Percentiles rank a stretch among this genome's conserved stretches.
phyloP scores from a whole-genome alignment of 805 yeast genomes.

The Candida silvatica region DNA sequence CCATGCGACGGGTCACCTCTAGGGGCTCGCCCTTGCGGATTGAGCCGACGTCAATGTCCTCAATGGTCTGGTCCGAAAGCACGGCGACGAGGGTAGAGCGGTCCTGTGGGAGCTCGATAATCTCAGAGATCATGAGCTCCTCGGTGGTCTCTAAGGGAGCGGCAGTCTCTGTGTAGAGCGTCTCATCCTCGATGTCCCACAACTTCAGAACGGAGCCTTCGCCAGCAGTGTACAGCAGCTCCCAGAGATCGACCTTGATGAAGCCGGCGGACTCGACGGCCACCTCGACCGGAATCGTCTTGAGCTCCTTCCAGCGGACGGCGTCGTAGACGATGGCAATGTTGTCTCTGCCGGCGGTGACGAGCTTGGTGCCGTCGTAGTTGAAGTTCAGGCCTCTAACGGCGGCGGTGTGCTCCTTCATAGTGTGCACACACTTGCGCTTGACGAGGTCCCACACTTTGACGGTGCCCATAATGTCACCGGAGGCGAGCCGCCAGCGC shows the following conservation, averaged over 20 bases:
- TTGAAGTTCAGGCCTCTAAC: conserved; percentile 76
- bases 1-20: conserved; percentile 47
- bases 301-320: conserved; percentile 42
- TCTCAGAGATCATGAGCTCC: conserved; percentile 64
- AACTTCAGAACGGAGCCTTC: conserved; percentile 59
- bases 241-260: conserved; percentile 20
- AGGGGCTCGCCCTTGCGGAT: conserved; percentile 23
- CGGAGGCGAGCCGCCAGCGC: conserved; percentile 73
- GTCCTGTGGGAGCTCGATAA: conserved; percentile 23
- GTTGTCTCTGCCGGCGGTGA: conserved; percentile 89
- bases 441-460: conserved; percentile 62
- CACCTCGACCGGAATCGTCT: conserved; percentile 66
- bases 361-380: conserved; percentile 41
- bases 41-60: conserved; percentile 17
- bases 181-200: conserved; percentile 48
- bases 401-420: conserved; percentile 72
- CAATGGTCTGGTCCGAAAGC: conserved; percentile 77
- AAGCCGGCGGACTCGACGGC: conserved; percentile 69
- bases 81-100: conserved; percentile 39
- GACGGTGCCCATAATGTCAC: conserved; percentile 50
- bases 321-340: conserved; percentile 54
- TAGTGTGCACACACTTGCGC: conserved; percentile 54
- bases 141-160: conserved; percentile 54
- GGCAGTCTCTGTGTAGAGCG: conserved; percentile 33
- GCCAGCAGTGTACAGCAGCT: conserved; percentile 66